Base-by-base conservation (phyloP, 306 rosid species). In the Cotoneaster glaucophyllus region DNA sequence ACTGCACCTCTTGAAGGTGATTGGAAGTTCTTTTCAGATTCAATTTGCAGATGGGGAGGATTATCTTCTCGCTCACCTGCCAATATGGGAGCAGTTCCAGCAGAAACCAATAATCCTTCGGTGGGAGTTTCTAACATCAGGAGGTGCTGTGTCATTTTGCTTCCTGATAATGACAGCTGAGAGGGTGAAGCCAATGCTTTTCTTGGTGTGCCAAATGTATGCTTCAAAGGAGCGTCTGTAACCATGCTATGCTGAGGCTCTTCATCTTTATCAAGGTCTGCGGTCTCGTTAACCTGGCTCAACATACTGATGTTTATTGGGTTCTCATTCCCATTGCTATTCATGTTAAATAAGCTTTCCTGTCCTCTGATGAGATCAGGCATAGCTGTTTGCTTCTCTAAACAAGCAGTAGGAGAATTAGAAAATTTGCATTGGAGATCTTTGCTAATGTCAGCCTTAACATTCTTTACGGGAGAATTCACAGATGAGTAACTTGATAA, bases 401-500 rank as follows among this genome's bases (percentile, higher is more conserved):
- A 75, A 82, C 79, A 73, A 71, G 84, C 79, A 64, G 79, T 71
- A 8, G 78, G 88, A 64, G 84, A 70, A 78, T 79, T 78, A 69
- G 58, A 67, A 83, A 74, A 78, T 65, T 81, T 84, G 84, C 50
- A 13, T 28, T 67, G 79, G 8, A 45, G 67, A 78, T 77, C 86
- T 74, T 76, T 81, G 71, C 59, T 70, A 57, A 32, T 67, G 45
- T 74, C 69, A 68, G 74, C 80, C 34, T 41, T 34, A 67, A 50
- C 76, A 76, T 71, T 11, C 39, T 64, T 81, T 44, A 77, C 69
- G 39, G 86, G 84, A 77, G 85, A 65, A 78, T 68, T 61, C 76
- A 79, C 68, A 6, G 91, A 83, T 73, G 94, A 83, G 79, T 88
- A 87, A 54, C 82, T 85, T 64, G 90, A 90, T 75, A 90, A 79